phyloP scores from a whole-genome alignment of 2,329 filamentous ascomycete species.

The Sclerotinia glacialis region DNA sequence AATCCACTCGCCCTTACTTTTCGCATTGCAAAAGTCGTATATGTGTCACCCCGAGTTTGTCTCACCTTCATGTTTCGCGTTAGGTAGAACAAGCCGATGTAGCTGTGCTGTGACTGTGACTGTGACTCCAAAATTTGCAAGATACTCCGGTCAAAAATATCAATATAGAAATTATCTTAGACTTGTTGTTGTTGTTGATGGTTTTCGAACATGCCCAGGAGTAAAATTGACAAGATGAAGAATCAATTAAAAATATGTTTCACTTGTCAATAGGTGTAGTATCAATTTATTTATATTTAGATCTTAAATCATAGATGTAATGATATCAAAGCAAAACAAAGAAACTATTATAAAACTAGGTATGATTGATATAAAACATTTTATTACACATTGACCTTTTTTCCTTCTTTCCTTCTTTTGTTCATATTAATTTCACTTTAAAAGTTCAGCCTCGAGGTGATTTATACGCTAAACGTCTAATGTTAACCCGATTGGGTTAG shows the following conservation, averaged over 20 bases:
- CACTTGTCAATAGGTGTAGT: not conserved
- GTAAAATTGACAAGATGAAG: not conserved
- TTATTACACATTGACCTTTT: not conserved
- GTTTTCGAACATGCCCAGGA: too few species aligned
- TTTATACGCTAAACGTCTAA: not conserved
- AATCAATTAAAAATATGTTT: not conserved
- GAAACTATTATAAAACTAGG: not conserved
- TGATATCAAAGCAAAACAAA: not conserved
- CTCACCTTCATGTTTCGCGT: not conserved
- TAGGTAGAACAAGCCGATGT: not conserved
- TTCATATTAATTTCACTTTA: not conserved
- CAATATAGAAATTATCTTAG: not conserved
- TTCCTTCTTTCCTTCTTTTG: not conserved
- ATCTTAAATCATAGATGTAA: not conserved
- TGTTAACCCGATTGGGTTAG: not conserved
- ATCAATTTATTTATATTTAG: not conserved
- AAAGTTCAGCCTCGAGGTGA: not conserved
- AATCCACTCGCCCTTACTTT: conserved; percentile 5
- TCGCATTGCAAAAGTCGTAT: conserved; percentile 11
- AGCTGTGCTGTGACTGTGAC: conserved; percentile 2
- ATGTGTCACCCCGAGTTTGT: conserved; percentile 14
- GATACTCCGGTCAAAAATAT: not conserved
- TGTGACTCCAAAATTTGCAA: not conserved
- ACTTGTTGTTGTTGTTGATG: too few species aligned
- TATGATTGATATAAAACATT: not conserved